A percentile compares a stretch with the other conserved stretches of the same genome.
Evolutionary conservation across 2,329 filamentous ascomycete genomes (phyloP).

Genomic region (Colletotrichum liaoningense): DNA sequence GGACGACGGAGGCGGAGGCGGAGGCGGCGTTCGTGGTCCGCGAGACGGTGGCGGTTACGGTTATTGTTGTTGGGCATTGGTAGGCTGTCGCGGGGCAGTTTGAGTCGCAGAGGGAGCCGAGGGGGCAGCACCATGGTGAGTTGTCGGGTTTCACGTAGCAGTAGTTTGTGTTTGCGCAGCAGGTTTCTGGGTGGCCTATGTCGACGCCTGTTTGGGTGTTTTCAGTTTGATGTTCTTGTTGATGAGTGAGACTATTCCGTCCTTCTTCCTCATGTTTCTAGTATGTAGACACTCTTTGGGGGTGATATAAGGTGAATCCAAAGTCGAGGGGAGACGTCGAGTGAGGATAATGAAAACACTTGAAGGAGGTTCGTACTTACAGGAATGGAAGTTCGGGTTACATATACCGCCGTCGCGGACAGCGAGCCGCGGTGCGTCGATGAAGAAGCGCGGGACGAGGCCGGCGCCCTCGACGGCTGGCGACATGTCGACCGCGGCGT

Average conservation of each 20-base stretch:
- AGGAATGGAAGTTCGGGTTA: conserved; percentile 25
- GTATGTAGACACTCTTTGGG: no score
- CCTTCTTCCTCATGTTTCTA: neutral
- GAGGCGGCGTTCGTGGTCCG: neutral
- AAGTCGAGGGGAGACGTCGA: neutral
- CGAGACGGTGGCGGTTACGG: conserved; percentile 40
- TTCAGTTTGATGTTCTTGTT: neutral
- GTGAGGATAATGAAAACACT: neutral
- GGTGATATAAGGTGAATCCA: no score
- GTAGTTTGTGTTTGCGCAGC: conserved; percentile 58
- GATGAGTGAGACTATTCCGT: neutral
- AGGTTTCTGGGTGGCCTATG: conserved; percentile 49
- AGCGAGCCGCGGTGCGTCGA: conserved; percentile 29
- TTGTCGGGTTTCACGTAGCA: conserved; percentile 54
- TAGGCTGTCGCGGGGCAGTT: conserved; percentile 47
- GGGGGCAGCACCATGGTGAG: conserved; percentile 53
- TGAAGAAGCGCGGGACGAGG: conserved; percentile 34
- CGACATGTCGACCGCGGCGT: conserved; percentile 32
- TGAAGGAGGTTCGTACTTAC: conserved; percentile 3
- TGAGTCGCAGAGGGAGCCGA: conserved; percentile 56
- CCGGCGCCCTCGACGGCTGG: neutral
- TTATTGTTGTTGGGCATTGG: conserved; percentile 46
- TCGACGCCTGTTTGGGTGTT: conserved; percentile 52
- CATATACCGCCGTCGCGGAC: conserved; percentile 32
- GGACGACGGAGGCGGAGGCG: conserved; percentile 32